Base-by-base conservation (phyloP, 176 grass and related monocot species). In the Carex parvula region DNA sequence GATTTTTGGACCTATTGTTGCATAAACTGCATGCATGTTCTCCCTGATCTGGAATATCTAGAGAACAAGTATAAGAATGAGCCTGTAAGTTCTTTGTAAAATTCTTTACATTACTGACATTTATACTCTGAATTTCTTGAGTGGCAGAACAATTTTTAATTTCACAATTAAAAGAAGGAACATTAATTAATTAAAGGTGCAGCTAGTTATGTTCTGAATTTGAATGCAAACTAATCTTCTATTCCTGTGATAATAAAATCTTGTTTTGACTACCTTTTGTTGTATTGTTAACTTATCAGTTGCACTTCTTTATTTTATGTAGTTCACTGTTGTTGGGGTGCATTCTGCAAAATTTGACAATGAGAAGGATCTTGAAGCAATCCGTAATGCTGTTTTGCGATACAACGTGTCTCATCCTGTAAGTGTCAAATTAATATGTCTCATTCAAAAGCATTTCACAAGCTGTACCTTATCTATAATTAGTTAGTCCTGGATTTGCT, bases 1-100 rank as follows among this genome's bases (percentile, higher is more conserved):
- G 95, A 94, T 93, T 98, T 98, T 91, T 98, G 92, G 95, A 98
- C 92, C 29, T 98, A 94, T 87, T 98, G 95, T 82, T 98, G 92
- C 83, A 98, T 98, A 81, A 98, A 98, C 72, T 98, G 95, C 81
- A 98, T 98, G 95, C 95, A 98, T 93, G 92, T 98, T 48, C 81
- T 98, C 70, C 95, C 95, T 26, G 95, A 98, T 83, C 91, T 98
- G 62, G 92, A 98, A 54, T 98, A 84, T 84, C 79, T 98, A 65
- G 95, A 98, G 88, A 90, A 87, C 77, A 93, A 98, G 64, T 98
- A 94, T 85, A 91, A 85, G 55, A 81, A 98, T 68, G 92, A 94
- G 70, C 88, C 95, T 89, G 95, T 94, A 88, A 94, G 95, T 65
- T 59, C 44, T 83, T 56, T 56, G 56, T 39, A 13, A 63, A 64